Evolutionary conservation across 352 stramenopile genomes (phyloP), one percentile per base, ranked within the genome.

Genomic region (Phytopythium delawarense): DNA sequence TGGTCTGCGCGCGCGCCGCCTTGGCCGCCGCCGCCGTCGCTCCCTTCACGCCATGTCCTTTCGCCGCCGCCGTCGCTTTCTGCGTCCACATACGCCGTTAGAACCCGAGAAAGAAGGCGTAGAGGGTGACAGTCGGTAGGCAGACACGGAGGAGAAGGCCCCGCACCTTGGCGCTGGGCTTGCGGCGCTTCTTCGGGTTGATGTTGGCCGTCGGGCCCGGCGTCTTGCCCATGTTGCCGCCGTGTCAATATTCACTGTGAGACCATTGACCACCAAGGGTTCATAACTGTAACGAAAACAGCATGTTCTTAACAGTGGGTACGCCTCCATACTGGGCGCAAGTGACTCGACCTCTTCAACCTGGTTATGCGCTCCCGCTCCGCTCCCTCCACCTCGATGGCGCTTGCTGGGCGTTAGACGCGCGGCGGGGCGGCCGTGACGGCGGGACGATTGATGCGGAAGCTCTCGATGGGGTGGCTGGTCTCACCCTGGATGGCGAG

Each of bases 401-500:
- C 25, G 25, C 25, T 28, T 28, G 25, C 25, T 28, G 2, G 25
- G 25, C 25, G 25, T n/a, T n/a, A 45, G 39, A 45, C 6, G 7
- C 39, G 39, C 39, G 39, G 39, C 39, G 21, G 15, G 44, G 1
- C 44, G 44, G 12, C 46, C 1, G 42, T 18, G 49, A 51, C 40
- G 7, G 28, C 16, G 32, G 49, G 59, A 16, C 74, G 61, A 13
- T 44, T 49, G 28, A 72, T 51, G 32, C 64, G 69, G 34, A 89
- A 79, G 32, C 79, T 62, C 11, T 87, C 81, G 21, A 81, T 75
- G 30, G 69, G 55, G 53, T 82, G 62, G 48, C 62, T 48, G 32
- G 76, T 85, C 64, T 78, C 64, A 7, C 78, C 68, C 30, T 75
- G 61, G 40, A 91, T 51, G 54, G 81, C 84, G 30, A 94, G 69